Conservation (phyloP, 2,329 filamentous ascomycete species). For the Raffaelea ambrosiae region DNA sequence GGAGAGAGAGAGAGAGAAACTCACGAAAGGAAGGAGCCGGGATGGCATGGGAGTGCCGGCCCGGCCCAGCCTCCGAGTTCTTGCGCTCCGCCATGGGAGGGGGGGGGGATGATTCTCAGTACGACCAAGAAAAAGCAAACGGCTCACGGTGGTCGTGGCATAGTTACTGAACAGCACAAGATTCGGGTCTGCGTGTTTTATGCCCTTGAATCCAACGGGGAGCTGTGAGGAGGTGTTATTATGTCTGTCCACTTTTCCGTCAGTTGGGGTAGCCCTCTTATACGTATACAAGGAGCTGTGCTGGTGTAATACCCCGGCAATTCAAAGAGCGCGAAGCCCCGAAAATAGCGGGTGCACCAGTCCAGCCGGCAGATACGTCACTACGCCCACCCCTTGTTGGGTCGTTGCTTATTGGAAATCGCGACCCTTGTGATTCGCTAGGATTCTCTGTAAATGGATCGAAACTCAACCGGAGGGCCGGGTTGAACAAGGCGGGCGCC, state of each 20-base stretch:
- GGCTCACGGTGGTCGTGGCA: too few relatives aligned
- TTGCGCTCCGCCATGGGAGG: constrained; percentile 35
- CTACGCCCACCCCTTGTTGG: not conserved
- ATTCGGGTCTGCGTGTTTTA: too few relatives aligned
- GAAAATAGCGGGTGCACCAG: not conserved
- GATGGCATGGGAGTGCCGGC: constrained; percentile 32
- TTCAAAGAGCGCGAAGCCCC: not conserved
- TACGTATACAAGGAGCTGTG: not conserved
- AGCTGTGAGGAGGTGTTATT: too few relatives aligned
- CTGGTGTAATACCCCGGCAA: not conserved
- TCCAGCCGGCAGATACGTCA: not conserved
- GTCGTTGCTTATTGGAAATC: not conserved
- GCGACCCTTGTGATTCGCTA: too few relatives aligned
- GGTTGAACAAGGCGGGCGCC: too few relatives aligned
- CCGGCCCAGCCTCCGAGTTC: constrained; percentile 32
- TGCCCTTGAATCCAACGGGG: too few relatives aligned
- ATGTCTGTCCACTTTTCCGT: not conserved
- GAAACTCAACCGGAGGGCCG: too few relatives aligned
- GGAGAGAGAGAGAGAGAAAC: too few relatives aligned
- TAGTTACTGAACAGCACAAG: too few relatives aligned
- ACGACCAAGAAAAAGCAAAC: too few relatives aligned
- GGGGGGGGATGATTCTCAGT: not conserved
- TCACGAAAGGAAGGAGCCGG: constrained; percentile 45
- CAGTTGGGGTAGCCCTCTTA: not conserved
- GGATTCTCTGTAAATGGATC: too few relatives aligned